These are phyloP conservation scores for Casuarina equisetifolia DNA, from an alignment of 306 rosid genomes.

Conservation along the genomic window DNA sequence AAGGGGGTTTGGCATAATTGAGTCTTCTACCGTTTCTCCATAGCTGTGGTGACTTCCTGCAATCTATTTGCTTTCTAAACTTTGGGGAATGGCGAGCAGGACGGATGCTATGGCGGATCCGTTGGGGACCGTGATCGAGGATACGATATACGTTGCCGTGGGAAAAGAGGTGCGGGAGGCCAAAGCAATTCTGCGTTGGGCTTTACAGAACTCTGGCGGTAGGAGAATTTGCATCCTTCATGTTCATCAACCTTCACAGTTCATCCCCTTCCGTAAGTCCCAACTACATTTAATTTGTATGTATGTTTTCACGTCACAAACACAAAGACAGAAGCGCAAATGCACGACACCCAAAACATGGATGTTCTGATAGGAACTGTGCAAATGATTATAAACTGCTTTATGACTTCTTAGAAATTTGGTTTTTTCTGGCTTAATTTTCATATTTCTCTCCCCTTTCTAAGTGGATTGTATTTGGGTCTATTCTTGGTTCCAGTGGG, in stretches of 20 bases:
- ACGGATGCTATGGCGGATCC: conserved; percentile 48
- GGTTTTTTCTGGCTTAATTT: too few species aligned
- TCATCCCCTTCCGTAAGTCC: conserved; percentile 75
- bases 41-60: conserved; percentile 51
- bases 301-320: too few species aligned
- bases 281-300: background rate
- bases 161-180: conserved; percentile 60
- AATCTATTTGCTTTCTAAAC: conserved; percentile 33
- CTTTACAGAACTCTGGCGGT: conserved; percentile 69
- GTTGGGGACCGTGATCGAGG: conserved; percentile 31
- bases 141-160: conserved; percentile 67
- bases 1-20: background rate
- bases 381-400: too few species aligned
- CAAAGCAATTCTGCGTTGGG: conserved; percentile 61
- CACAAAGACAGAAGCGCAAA: too few species aligned
- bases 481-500: conserved; percentile 57
- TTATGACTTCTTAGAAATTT: too few species aligned
- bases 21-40: conserved; percentile 22
- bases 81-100: conserved; percentile 35
- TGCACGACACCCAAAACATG: too few species aligned
- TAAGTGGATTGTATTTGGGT: background rate
- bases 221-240: conserved; percentile 65
- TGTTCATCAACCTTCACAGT: conserved; percentile 63
- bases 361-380: too few species aligned
- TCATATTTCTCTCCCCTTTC: too few species aligned